A percentile compares a stretch with the other conserved stretches of the same genome.
Conservation (phyloP, 1,284 basidiomycete genomes). For the Puccinia brachypodii region DNA sequence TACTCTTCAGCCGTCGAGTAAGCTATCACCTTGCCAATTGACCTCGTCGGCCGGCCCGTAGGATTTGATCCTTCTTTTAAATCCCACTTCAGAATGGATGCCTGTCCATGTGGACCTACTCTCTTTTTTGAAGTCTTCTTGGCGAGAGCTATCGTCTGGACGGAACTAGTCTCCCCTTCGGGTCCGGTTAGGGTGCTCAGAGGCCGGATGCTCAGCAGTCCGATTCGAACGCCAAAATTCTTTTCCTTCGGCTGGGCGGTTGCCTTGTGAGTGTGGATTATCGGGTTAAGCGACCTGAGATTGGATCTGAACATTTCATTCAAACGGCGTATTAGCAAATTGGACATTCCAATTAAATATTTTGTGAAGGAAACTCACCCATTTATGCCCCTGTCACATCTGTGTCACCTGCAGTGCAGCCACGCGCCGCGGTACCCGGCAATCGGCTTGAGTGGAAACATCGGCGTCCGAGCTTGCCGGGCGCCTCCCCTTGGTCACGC, state of each 20-base stretch:
- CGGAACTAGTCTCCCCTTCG: neutral
- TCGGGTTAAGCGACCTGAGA: neutral
- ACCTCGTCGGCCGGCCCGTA: neutral
- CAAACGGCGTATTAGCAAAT: neutral
- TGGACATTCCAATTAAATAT: too few species aligned
- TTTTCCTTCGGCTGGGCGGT: neutral
- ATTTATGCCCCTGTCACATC: neutral
- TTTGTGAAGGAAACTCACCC: neutral
- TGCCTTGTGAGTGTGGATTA: neutral
- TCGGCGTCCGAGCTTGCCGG: too few species aligned
- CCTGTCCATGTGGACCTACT: conserved; percentile 24
- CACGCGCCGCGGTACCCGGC: too few species aligned
- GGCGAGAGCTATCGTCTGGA: neutral
- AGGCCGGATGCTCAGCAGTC: neutral
- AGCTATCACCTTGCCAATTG: conserved; percentile 31
- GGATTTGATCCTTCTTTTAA: conserved; percentile 8
- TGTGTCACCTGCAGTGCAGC: neutral
- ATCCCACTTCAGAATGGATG: conserved; percentile 36
- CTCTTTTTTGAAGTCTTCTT: conserved; percentile 12
- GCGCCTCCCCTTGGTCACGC: too few species aligned
- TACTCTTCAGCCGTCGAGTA: conserved; percentile 48
- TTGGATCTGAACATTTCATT: conserved; percentile 1
- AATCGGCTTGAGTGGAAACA: too few species aligned
- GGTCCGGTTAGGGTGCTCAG: conserved; percentile 3
- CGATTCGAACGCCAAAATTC: neutral